Evolutionary conservation across 768 basidiomycete species (phyloP).

Genomic region (Russula brevipes): DNA sequence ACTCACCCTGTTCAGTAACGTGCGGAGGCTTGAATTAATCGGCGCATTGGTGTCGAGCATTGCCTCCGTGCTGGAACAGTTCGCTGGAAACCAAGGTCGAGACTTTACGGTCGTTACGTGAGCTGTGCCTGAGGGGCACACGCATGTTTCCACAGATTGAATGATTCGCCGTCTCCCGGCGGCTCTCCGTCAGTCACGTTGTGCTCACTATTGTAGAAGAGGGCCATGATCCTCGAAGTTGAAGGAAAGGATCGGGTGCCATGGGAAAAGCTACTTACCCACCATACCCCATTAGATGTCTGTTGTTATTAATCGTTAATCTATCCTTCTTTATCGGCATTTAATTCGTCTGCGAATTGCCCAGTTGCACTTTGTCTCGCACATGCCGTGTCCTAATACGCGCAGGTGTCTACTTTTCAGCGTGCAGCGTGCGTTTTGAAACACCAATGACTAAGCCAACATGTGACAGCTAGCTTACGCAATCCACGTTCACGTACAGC

Average conservation of each 20-base stretch:
- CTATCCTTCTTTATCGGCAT: too few species aligned
- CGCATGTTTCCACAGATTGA: not conserved
- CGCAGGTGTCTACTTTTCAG: too few species aligned
- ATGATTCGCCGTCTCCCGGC: not conserved
- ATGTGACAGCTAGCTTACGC: too few species aligned
- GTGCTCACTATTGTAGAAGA: not conserved
- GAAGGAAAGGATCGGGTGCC: too few species aligned
- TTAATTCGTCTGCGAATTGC: too few species aligned
- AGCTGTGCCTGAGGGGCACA: slow-evolving; percentile 1
- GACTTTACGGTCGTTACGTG: slow-evolving; percentile 1
- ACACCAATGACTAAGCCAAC: too few species aligned
- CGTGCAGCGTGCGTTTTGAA: too few species aligned
- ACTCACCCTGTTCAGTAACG: not conserved
- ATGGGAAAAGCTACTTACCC: not conserved
- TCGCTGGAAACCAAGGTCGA: not conserved
- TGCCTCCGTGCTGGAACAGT: slow-evolving; percentile 2
- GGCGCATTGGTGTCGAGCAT: not conserved
- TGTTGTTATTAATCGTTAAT: too few species aligned
- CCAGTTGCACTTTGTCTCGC: too few species aligned
- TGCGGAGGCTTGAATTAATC: slow-evolving; percentile 5
- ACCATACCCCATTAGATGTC: too few species aligned
- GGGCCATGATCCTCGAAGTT: not conserved
- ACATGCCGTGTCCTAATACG: too few species aligned
- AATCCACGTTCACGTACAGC: too few species aligned
- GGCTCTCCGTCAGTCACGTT: not conserved